These are phyloP conservation scores for Erucastrum elatum DNA, from an alignment of 345 rosid genomes.

Conservation along the genomic window DNA sequence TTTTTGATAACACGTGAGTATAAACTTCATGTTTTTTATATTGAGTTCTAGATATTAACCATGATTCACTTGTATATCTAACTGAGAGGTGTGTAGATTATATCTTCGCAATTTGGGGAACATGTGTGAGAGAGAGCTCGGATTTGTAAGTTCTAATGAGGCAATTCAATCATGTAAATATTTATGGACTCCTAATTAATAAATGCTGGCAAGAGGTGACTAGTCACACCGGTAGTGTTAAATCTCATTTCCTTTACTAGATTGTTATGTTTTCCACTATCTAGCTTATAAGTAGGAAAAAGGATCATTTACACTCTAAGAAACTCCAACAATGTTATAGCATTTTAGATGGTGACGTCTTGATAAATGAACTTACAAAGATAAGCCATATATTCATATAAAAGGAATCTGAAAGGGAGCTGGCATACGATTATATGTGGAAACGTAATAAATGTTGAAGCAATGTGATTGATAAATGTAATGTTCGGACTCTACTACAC, in stretches of 20 bases:
- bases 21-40: not conserved
- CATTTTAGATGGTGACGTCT: not conserved
- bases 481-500: not conserved
- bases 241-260: not conserved
- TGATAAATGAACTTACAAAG: slow-evolving; percentile 1
- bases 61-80: not conserved
- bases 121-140: not conserved
- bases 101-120: not conserved
- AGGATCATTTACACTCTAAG: not conserved
- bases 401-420: not conserved
- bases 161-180: not conserved
- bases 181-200: not conserved
- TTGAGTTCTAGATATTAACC: not conserved
- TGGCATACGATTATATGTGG: slow-evolving; percentile 1
- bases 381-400: not conserved
- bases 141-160: not conserved
- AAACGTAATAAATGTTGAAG: not conserved
- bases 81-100: not conserved
- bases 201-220: not conserved
- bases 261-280: not conserved
- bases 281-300: not conserved
- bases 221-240: not conserved
- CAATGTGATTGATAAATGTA: not conserved
- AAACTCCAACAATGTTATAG: not conserved
- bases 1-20: not conserved